Evolutionary conservation across 805 yeast species (phyloP).

Genomic region (Maudiozyma barnettii): DNA sequence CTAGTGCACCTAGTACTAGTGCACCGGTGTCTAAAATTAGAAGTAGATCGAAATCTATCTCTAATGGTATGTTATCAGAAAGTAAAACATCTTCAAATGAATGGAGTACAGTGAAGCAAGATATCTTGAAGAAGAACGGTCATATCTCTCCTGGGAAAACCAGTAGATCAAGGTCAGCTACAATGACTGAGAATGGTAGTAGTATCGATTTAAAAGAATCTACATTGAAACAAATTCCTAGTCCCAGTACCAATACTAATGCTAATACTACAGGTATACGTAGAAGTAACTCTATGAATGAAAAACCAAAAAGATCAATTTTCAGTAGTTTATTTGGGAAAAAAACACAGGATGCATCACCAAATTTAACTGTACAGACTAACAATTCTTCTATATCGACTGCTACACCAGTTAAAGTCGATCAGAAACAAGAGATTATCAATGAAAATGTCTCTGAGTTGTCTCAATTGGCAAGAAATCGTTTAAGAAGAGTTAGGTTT

Average conservation of each 20-base stretch:
- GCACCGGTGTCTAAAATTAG: constrained; percentile 4
- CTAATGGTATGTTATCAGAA: constrained; percentile 10
- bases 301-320: constrained; percentile 23
- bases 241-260: too few relatives aligned
- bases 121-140: not conserved
- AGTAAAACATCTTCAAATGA: not conserved
- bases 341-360: constrained; percentile 3
- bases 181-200: constrained; percentile 4
- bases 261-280: not conserved
- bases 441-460: not conserved
- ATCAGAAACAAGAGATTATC: not conserved
- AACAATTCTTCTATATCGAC: not conserved
- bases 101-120: not conserved
- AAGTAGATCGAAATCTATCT: constrained; percentile 19
- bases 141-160: not conserved
- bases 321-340: constrained; percentile 23
- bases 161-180: constrained; percentile 7
- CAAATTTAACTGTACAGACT: not conserved
- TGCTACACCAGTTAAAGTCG: not conserved
- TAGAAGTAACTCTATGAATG: constrained; percentile 12
- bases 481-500: constrained; percentile 60
- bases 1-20: too few relatives aligned
- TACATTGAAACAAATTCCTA: not conserved
- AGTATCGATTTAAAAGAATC: too few relatives aligned
- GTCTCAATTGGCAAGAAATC: constrained; percentile 14